Evolutionary conservation across 164 flowering plant species (phyloP).

Genomic region (Warburgia ugandensis): DNA sequence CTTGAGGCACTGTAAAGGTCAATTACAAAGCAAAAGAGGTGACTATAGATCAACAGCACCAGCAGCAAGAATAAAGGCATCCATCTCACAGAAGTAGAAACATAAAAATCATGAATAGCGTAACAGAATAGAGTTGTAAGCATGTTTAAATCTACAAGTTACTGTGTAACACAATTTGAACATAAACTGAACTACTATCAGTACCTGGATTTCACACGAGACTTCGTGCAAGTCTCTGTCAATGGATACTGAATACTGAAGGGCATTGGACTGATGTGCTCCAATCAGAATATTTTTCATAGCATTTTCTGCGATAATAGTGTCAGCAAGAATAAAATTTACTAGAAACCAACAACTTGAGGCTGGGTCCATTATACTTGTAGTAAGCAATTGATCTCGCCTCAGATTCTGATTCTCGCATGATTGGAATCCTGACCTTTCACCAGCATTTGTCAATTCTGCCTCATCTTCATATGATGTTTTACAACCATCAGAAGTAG

Average conservation of each 20-base stretch:
- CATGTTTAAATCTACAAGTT: no score
- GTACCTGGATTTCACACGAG: constrained; percentile 62
- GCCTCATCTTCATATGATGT: constrained; percentile 5
- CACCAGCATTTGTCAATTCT: constrained; percentile 16
- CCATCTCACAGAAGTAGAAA: no score
- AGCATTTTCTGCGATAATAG: constrained; percentile 34
- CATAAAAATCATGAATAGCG: no score
- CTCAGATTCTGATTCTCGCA: constrained; percentile 12
- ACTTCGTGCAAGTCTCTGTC: constrained; percentile 38
- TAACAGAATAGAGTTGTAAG: no score
- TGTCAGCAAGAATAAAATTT: constrained; percentile 30
- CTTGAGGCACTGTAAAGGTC: no score
- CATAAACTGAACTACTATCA: neutral
- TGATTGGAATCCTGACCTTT: constrained; percentile 20
- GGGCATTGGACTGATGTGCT: constrained; percentile 32
- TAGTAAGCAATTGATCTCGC: constrained; percentile 4
- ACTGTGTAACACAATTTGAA: neutral
- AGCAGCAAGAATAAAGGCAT: no score
- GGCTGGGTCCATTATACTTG: constrained; percentile 10
- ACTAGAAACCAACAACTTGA: constrained; percentile 29
- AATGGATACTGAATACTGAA: constrained; percentile 42
- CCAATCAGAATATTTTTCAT: constrained; percentile 31
- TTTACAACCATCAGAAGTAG: constrained; percentile 18
- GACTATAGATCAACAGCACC: no score
- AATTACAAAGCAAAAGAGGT: no score